These are phyloP conservation scores for Purshia tridentata DNA, from an alignment of 306 rosid species.

Conservation along the genomic window DNA sequence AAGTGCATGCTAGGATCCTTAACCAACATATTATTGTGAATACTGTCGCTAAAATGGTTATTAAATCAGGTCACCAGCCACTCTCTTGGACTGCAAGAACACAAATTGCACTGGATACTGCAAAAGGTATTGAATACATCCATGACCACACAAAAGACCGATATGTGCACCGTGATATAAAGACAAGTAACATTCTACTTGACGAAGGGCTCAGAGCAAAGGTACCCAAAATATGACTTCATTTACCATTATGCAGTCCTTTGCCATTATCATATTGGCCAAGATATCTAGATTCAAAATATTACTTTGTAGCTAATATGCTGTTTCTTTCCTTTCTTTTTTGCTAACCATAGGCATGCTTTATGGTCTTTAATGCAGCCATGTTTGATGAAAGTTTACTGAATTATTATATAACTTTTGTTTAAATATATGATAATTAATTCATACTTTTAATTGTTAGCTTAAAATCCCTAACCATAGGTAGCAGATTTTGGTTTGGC, in stretches of 20 bases:
- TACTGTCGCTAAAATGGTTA: conserved; percentile 3
- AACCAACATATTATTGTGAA: neutral
- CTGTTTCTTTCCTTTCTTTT: no score
- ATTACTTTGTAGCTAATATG: neutral
- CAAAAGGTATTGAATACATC: conserved; percentile 86
- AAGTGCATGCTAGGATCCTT: neutral
- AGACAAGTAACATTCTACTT: conserved; percentile 79
- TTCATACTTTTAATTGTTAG: neutral
- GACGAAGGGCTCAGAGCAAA: conserved; percentile 71
- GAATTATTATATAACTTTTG: neutral
- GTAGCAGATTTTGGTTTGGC: conserved; percentile 90
- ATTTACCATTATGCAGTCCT: neutral
- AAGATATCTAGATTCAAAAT: neutral
- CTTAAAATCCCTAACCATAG: conserved; percentile 26
- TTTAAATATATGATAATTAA: neutral
- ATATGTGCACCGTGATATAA: conserved; percentile 84
- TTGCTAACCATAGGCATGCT: no score
- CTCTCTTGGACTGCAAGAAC: conserved; percentile 82
- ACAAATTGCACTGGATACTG: conserved; percentile 81
- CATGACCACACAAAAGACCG: conserved; percentile 75
- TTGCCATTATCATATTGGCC: neutral
- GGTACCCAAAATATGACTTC: conserved; percentile 35
- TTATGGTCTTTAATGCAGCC: neutral
- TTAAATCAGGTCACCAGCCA: conserved; percentile 60
- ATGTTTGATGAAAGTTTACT: neutral